A percentile compares a stretch with the other conserved stretches of the same genome.
Conservation (phyloP, 2,329 filamentous ascomycete genomes). For the Arthrinium puccinioides region DNA sequence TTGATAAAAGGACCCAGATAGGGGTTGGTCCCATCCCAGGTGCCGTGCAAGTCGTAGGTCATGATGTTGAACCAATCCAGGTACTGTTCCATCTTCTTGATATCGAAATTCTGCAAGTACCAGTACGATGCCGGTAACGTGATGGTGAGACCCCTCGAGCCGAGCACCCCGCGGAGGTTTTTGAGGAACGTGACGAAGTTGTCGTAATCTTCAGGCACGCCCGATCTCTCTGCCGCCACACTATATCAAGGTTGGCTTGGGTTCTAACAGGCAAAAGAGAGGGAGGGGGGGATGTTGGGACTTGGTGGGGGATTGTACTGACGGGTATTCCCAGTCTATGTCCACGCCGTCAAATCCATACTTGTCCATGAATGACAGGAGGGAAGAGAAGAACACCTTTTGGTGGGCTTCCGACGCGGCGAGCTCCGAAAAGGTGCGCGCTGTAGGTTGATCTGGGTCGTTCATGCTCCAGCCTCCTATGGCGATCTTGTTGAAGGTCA, state of each 20-base stretch:
- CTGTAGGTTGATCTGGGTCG: neutral
- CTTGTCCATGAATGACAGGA: neutral
- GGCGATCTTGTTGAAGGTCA: too few species aligned
- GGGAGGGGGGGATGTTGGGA: too few species aligned
- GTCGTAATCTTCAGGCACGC: too few species aligned
- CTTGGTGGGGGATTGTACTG: neutral
- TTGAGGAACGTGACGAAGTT: too few species aligned
- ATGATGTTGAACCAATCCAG: slow-evolving; percentile 29
- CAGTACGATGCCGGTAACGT: slow-evolving; percentile 10
- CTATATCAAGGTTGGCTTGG: too few species aligned
- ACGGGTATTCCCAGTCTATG: neutral
- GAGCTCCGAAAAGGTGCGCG: too few species aligned
- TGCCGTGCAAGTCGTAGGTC: slow-evolving; percentile 32
- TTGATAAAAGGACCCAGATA: slow-evolving; percentile 16
- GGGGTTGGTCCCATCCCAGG: slow-evolving; percentile 24
- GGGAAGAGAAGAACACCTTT: too few species aligned
- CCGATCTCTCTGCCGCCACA: too few species aligned
- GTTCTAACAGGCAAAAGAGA: too few species aligned
- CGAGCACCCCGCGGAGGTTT: too few species aligned
- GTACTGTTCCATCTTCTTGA: neutral
- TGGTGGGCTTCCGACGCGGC: too few species aligned
- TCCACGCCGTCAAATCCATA: neutral
- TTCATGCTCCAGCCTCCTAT: neutral
- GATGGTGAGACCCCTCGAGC: slow-evolving; percentile 10
- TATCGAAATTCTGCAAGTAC: slow-evolving; percentile 10